A percentile compares a stretch with the other conserved stretches of the same genome.
Evolutionary conservation across 2,329 filamentous ascomycete genomes (phyloP).

Genomic region (Ceratocystis colombiana): DNA sequence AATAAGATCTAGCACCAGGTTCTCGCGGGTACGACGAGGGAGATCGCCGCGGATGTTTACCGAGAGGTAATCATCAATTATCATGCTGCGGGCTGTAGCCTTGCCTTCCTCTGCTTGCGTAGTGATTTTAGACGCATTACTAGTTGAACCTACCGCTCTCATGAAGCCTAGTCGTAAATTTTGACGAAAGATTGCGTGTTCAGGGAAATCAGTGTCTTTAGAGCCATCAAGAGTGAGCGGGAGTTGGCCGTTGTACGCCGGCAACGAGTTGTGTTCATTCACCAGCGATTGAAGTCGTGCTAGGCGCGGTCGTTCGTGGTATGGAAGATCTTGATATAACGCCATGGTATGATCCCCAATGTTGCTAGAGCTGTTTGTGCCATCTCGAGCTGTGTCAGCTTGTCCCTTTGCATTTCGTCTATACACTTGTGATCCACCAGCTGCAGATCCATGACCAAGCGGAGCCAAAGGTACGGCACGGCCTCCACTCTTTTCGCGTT

Average conservation of each 20-base stretch:
- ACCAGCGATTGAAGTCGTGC: slow-evolving; percentile 10
- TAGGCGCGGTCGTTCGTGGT: slow-evolving; percentile 9
- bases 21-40: slow-evolving; percentile 20
- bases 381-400: neutral
- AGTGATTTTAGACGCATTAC: neutral
- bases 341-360: neutral
- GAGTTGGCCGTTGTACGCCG: slow-evolving; percentile 11
- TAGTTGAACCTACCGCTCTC: neutral
- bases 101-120: neutral
- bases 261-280: slow-evolving; percentile 17
- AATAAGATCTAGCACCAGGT: slow-evolving; percentile 18
- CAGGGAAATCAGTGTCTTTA: slow-evolving; percentile 3
- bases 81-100: neutral
- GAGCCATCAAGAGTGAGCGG: slow-evolving; percentile 5
- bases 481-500: slow-evolving; percentile 12
- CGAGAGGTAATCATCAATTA: slow-evolving; percentile 18
- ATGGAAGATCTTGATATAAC: neutral
- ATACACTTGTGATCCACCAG: neutral
- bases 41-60: slow-evolving; percentile 20
- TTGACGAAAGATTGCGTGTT: slow-evolving; percentile 11
- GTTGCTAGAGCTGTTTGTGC: neutral
- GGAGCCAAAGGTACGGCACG: neutral
- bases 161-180: neutral
- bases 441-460: neutral
- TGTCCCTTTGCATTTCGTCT: neutral